Percentiles rank a stretch among this genome's conserved stretches.
These are phyloP conservation scores for Imleria badia DNA, from an alignment of 768 basidiomycete genomes.

Conservation along the genomic window DNA sequence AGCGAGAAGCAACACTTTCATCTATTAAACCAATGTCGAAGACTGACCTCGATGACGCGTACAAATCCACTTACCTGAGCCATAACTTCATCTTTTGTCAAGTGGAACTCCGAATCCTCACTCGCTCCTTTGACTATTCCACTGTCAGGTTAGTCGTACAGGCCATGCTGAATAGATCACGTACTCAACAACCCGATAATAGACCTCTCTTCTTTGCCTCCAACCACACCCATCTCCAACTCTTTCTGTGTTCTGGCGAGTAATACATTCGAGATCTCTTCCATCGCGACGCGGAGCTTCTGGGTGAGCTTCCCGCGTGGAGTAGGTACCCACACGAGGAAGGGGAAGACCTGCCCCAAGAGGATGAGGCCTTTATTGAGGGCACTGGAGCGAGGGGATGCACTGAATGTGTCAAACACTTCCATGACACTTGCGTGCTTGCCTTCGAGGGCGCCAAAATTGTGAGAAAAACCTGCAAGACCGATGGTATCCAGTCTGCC, in stretches of 20 bases:
- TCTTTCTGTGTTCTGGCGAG: conserved; percentile 38
- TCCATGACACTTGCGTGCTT: conserved; percentile 41
- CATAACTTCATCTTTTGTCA: conserved; percentile 32
- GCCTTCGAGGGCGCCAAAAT: conserved; percentile 54
- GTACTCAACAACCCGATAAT: conserved; percentile 27
- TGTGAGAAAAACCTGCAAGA: conserved; percentile 58
- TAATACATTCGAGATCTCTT: conserved; percentile 39
- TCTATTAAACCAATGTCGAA: not conserved
- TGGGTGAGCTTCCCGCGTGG: conserved; percentile 30
- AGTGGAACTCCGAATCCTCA: conserved; percentile 18
- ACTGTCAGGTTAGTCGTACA: not conserved
- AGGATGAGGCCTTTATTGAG: conserved; percentile 36
- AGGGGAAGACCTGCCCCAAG: conserved; percentile 37
- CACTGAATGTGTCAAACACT: conserved; percentile 38
- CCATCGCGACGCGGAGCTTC: conserved; percentile 36
- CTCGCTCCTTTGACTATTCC: conserved; percentile 39
- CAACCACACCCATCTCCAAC: conserved; percentile 23
- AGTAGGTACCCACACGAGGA: conserved; percentile 38
- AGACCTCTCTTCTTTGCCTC: conserved; percentile 24
- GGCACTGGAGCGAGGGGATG: conserved; percentile 19
- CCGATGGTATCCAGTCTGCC: conserved; percentile 54
- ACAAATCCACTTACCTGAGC: conserved; percentile 16
- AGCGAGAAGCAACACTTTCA: conserved; percentile 16
- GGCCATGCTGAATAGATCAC: conserved; percentile 20
- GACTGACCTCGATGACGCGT: not conserved